Conservation (phyloP, 257 asterid genomes). For the Galeopsis tetrahit region DNA sequence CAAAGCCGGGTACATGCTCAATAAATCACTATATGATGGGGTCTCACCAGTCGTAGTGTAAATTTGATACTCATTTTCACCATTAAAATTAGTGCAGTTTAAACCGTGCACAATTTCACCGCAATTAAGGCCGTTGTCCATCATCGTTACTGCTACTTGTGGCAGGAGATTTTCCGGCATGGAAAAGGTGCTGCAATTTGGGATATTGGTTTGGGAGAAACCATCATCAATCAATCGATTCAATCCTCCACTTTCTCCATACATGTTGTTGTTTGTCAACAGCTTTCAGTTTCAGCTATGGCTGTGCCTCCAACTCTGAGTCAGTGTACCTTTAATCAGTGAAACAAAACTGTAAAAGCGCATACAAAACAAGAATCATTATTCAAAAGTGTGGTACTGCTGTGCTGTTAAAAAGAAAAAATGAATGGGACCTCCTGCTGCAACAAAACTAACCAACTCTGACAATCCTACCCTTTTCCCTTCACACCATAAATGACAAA, state of each 20-base stretch:
- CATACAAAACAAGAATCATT: background rate
- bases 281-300: background rate
- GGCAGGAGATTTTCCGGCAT: constrained; percentile 43
- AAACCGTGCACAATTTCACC: background rate
- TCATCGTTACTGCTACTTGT: background rate
- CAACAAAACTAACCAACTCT: constrained; percentile 1
- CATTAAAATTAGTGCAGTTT: background rate
- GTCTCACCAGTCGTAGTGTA: background rate
- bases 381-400: background rate
- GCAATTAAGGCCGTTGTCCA: background rate
- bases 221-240: constrained; percentile 44
- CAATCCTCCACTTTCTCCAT: constrained; percentile 48
- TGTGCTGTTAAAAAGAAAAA: background rate
- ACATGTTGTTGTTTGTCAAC: constrained; percentile 43
- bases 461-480: background rate
- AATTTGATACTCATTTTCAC: background rate
- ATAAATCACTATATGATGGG: background rate
- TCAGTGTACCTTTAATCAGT: background rate
- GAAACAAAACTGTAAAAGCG: background rate
- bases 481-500: no score
- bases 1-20: background rate
- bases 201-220: constrained; percentile 46
- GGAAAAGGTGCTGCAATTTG: constrained; percentile 45
- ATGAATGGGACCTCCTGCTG: background rate
- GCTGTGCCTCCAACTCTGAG: background rate